These are phyloP conservation scores for Leccinum rimulosum DNA, from an alignment of 768 basidiomycete genomes.

Conservation along the genomic window DNA sequence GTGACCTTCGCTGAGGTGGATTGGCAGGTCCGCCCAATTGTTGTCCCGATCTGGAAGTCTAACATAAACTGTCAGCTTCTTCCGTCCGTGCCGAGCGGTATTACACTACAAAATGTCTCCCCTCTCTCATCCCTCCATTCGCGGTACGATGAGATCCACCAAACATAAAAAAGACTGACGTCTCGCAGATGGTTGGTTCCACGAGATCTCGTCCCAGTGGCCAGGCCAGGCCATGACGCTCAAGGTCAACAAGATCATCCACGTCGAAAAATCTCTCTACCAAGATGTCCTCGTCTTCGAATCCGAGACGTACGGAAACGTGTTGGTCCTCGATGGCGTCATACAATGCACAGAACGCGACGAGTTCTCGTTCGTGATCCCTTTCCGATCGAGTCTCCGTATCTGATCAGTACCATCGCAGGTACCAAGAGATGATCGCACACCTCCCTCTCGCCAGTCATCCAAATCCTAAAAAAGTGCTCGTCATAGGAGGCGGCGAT, in stretches of 20 bases:
- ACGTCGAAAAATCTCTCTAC: slow-evolving; percentile 88
- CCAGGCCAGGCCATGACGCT: slow-evolving; percentile 97
- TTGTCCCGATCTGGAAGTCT: slow-evolving; percentile 14
- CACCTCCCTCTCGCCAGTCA: slow-evolving; percentile 96
- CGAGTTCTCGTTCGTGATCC: slow-evolving; percentile 86
- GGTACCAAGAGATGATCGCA: slow-evolving; percentile 99
- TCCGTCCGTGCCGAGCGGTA: slow-evolving; percentile 4
- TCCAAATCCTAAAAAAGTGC: slow-evolving; percentile 92
- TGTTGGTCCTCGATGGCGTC: slow-evolving; percentile 90
- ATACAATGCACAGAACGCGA: slow-evolving; percentile 98
- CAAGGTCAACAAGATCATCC: slow-evolving; percentile 93
- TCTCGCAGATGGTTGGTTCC: slow-evolving; percentile 86
- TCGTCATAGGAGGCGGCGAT: slow-evolving; percentile 98
- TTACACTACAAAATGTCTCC: slow-evolving; percentile 43
- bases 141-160: slow-evolving; percentile 33
- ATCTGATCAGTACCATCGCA: slow-evolving; percentile 29
- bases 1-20: slow-evolving; percentile 17
- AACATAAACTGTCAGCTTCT: slow-evolving; percentile 10
- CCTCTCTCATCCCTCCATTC: slow-evolving; percentile 55
- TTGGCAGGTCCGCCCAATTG: slow-evolving; percentile 27
- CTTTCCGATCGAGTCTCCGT: not conserved
- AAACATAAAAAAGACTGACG: slow-evolving; percentile 7
- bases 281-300: slow-evolving; percentile 98
- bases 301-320: slow-evolving; percentile 95
- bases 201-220: slow-evolving; percentile 94